Evolutionary conservation across 2,329 filamentous ascomycete species (phyloP).

Genomic region (Ilyonectria destructans): DNA sequence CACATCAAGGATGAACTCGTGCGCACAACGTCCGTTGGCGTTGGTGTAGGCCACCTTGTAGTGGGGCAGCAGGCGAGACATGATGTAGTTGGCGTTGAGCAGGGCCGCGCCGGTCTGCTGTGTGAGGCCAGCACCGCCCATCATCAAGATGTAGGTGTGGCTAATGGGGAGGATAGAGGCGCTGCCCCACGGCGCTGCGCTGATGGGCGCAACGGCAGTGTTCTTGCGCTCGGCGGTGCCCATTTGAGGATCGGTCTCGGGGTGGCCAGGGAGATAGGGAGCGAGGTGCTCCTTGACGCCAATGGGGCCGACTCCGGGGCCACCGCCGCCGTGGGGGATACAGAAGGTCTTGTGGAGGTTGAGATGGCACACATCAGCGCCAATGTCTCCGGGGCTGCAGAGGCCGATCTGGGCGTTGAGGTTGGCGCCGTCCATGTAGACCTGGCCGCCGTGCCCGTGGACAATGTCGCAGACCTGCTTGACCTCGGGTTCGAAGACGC

Average conservation of each 20-base stretch:
- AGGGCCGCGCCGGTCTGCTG: slow-evolving; percentile 93
- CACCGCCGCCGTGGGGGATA: slow-evolving; percentile 95
- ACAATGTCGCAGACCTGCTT: slow-evolving; percentile 90
- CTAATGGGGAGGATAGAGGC: slow-evolving; percentile 95
- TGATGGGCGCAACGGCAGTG: slow-evolving; percentile 50
- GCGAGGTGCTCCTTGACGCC: slow-evolving; percentile 89
- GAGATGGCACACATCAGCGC: slow-evolving; percentile 97
- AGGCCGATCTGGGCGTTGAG: slow-evolving; percentile 98
- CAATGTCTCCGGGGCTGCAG: slow-evolving; percentile 94
- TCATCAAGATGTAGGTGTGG: slow-evolving; percentile 96
- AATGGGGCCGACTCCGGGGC: slow-evolving; percentile 94
- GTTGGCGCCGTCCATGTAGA: slow-evolving; percentile 99
- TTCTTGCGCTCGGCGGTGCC: slow-evolving; percentile 69
- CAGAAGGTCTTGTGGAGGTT: slow-evolving; percentile 99
- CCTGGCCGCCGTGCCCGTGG: slow-evolving; percentile 90
- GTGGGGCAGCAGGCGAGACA: slow-evolving; percentile 87
- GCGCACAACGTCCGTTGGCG: slow-evolving; percentile 88
- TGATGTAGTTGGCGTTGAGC: slow-evolving; percentile 97
- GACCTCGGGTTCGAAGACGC: slow-evolving; percentile 92
- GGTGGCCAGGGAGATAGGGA: slow-evolving; percentile 72
- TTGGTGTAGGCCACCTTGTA: slow-evolving; percentile 97
- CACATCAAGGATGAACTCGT: slow-evolving; percentile 96
- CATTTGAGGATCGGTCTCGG: slow-evolving; percentile 49
- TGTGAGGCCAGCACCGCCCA: slow-evolving; percentile 82
- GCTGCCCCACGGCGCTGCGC: slow-evolving; percentile 83